Evolutionary conservation across 768 basidiomycete genomes (phyloP).

Genomic region (Pleurotus salmoneostramineus): DNA sequence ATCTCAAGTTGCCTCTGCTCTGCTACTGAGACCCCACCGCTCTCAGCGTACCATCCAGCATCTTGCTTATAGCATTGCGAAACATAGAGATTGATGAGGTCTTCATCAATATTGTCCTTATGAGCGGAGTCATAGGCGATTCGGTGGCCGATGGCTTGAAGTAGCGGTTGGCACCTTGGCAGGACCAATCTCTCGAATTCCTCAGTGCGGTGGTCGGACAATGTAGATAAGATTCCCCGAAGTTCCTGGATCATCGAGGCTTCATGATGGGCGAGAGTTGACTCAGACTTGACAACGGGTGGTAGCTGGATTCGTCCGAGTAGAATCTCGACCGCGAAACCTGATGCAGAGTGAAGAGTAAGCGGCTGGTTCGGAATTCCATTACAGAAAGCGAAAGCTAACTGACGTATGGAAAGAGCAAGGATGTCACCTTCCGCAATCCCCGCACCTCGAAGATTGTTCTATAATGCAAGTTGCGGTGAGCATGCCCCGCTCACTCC

Average conservation of each 20-base stretch:
- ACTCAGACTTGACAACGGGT: slow-evolving; percentile 9
- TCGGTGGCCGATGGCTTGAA: slow-evolving; percentile 42
- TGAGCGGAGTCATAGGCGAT: slow-evolving; percentile 41
- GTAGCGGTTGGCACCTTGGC: slow-evolving; percentile 31
- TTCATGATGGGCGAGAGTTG: slow-evolving; percentile 19
- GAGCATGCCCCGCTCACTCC: slow-evolving; percentile 21
- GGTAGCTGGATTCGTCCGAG: slow-evolving; percentile 18
- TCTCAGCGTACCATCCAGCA: slow-evolving; percentile 37
- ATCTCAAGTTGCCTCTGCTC: slow-evolving; percentile 27
- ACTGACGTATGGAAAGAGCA: slow-evolving; percentile 31
- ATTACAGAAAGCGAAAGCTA: no score
- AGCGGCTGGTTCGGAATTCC: not conserved
- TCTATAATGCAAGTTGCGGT: slow-evolving; percentile 16
- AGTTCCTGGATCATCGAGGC: slow-evolving; percentile 11
- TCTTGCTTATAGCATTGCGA: slow-evolving; percentile 28
- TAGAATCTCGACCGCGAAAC: slow-evolving; percentile 23
- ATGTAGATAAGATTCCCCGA: slow-evolving; percentile 16
- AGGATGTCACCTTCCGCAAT: slow-evolving; percentile 45
- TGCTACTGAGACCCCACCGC: slow-evolving; percentile 10
- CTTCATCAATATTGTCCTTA: slow-evolving; percentile 17
- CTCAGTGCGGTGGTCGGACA: slow-evolving; percentile 23
- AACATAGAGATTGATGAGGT: slow-evolving; percentile 35
- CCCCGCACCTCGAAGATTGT: slow-evolving; percentile 30
- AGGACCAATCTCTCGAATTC: slow-evolving; percentile 31
- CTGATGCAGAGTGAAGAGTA: slow-evolving; percentile 10